These are phyloP conservation scores for Hypoxylon cercidicola DNA, from an alignment of 495 filamentous ascomycete genomes.

Conservation along the genomic window DNA sequence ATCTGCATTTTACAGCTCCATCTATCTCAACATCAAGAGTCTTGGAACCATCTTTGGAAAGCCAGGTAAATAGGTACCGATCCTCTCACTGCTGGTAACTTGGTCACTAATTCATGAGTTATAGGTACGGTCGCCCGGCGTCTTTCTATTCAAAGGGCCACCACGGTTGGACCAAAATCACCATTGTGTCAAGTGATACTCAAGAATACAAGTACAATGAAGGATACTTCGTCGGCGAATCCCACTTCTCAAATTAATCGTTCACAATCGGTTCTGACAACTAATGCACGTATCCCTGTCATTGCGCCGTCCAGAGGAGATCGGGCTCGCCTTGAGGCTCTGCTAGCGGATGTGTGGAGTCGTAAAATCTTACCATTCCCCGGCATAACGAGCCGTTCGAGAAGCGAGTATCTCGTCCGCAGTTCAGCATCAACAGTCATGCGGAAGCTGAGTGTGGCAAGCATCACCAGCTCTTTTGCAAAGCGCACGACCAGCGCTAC, in stretches of 20 bases:
- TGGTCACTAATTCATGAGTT: slow-evolving; percentile 16
- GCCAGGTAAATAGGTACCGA: slow-evolving; percentile 58
- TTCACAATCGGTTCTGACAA: slow-evolving; percentile 75
- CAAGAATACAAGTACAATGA: slow-evolving; percentile 82
- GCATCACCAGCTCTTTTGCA: slow-evolving; percentile 70
- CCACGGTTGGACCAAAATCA: slow-evolving; percentile 70
- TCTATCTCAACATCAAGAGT: slow-evolving; percentile 75
- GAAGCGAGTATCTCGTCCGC: slow-evolving; percentile 72
- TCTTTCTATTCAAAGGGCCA: slow-evolving; percentile 82
- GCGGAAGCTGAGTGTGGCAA: slow-evolving; percentile 81
- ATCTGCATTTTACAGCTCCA: slow-evolving; percentile 64
- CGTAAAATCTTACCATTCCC: slow-evolving; percentile 84
- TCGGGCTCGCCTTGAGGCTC: slow-evolving; percentile 77
- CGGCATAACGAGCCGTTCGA: slow-evolving; percentile 75
- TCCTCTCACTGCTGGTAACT: too few relatives aligned
- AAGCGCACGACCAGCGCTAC: slow-evolving; percentile 61
- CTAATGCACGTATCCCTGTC: slow-evolving; percentile 68
- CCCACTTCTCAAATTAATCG: slow-evolving; percentile 65
- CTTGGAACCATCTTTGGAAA: slow-evolving; percentile 78
- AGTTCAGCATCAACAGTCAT: slow-evolving; percentile 81
- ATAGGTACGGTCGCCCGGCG: slow-evolving; percentile 74
- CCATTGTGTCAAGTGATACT: slow-evolving; percentile 81
- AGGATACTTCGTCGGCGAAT: slow-evolving; percentile 56
- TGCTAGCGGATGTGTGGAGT: slow-evolving; percentile 84
- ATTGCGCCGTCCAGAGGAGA: slow-evolving; percentile 77